phyloP scores from a whole-genome alignment of 768 basidiomycete species.

The Neoboletus magnificus region DNA sequence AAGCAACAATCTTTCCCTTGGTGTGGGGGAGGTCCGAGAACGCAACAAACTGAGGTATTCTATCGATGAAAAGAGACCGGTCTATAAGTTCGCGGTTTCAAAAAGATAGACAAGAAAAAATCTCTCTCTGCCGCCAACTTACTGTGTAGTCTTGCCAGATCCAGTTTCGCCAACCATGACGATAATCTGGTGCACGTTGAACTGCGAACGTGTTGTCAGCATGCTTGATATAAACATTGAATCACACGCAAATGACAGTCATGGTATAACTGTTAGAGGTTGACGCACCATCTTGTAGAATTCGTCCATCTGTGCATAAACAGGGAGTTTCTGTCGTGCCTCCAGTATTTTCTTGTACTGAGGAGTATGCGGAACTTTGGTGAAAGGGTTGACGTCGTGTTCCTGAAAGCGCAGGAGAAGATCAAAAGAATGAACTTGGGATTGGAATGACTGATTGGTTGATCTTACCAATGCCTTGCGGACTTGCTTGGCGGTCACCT shows the following conservation, averaged over 20 bases:
- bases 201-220: constrained; percentile 14
- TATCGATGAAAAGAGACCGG: constrained; percentile 36
- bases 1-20: constrained; percentile 88
- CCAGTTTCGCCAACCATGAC: constrained; percentile 95
- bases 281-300: constrained; percentile 82
- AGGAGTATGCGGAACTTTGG: constrained; percentile 66
- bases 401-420: constrained; percentile 43
- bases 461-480: constrained; percentile 63
- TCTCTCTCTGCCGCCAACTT: constrained; percentile 34
- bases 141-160: constrained; percentile 96
- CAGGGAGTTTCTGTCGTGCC: constrained; percentile 83
- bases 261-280: background rate
- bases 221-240: background rate
- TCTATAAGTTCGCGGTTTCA: constrained; percentile 27
- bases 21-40: constrained; percentile 91
- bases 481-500: constrained; percentile 63
- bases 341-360: constrained; percentile 87
- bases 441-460: background rate
- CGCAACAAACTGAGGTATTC: constrained; percentile 95
- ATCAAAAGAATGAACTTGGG: background rate
- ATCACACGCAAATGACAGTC: background rate
- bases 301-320: constrained; percentile 88
- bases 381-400: constrained; percentile 85
- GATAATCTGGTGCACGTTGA: constrained; percentile 64
- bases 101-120: constrained; percentile 18